Base-by-base conservation (phyloP, 768 basidiomycete species). In the Rhodotorula kratochvilovae region DNA sequence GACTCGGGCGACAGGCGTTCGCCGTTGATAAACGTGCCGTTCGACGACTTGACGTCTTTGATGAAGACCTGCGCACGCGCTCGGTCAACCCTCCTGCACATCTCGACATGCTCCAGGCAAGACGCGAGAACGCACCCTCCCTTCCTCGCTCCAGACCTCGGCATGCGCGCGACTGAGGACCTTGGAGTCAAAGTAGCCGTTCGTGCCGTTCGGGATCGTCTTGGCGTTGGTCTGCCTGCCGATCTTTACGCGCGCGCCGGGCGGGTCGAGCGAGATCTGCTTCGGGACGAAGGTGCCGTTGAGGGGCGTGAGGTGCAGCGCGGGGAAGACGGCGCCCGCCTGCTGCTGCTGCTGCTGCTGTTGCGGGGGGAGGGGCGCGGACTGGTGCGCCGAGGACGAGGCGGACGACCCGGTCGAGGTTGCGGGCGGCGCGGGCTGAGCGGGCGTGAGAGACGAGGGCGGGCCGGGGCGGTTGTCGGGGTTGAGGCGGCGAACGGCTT, bases 11-110 rank as follows among this genome's bases (percentile, higher is more conserved):
- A 91, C 59, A 98, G 87, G 51, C 96, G 85, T 75, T 98, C 92
- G 67, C 91, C 89, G 77, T 99, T 97, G 80, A 99, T 93, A 80
- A 98, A 99, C 12, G 96, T 99, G 2, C 96, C 96, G 74, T 99
- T 99, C 1, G 91, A 93, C 74, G 90, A 92, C 83, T 95, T 95
- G 79, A 97, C 92, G 81, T 98, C 96, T 81, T 92, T 95, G 84
- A 99, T 98, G 84, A 83, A 95, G 81, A 98, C 93, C 92, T 97
- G 48, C 16, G 61, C 1, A 11, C 36, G 25, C 35, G 16, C 5
- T 17, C 13, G 36, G 13, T 27, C 36, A 58, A 25, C 15, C 16
- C 45, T n/a, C 45, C 10, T 17, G 45, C n/a, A n/a, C n/a, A 42
- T 16, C 42, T 10, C 42, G 55, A 7, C 11, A 36, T 17, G 19